phyloP scores from a whole-genome alignment of 495 filamentous ascomycete species.

The Neurospora sp. region DNA sequence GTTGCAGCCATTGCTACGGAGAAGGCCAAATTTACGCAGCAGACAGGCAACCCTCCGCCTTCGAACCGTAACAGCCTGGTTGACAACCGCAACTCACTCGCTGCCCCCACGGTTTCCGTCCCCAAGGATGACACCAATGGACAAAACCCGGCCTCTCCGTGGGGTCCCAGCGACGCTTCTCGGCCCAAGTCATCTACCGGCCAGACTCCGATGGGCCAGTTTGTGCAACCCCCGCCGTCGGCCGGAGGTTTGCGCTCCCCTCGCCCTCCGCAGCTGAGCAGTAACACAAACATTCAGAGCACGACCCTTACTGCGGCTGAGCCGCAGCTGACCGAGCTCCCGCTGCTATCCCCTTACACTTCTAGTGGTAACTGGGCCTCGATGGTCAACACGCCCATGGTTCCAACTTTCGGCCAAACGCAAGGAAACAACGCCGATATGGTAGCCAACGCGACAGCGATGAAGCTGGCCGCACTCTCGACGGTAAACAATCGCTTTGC shows the following conservation, averaged over 20 bases:
- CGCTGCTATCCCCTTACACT: slow-evolving; percentile 82
- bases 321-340: slow-evolving; percentile 54
- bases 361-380: slow-evolving; percentile 93
- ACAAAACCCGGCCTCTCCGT: slow-evolving; percentile 65
- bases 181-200: slow-evolving; percentile 86
- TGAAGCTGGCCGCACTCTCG: slow-evolving; percentile 94
- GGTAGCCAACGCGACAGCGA: slow-evolving; percentile 96
- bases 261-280: slow-evolving; percentile 51
- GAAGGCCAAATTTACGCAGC: slow-evolving; percentile 92
- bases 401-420: slow-evolving; percentile 61
- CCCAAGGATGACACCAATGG: slow-evolving; percentile 44
- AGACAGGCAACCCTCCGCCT: slow-evolving; percentile 78
- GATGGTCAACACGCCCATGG: slow-evolving; percentile 97
- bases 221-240: slow-evolving; percentile 72
- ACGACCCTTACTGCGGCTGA: slow-evolving; percentile 71
- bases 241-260: slow-evolving; percentile 78
- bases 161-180: slow-evolving; percentile 52
- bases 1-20: slow-evolving; percentile 95
- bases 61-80: slow-evolving; percentile 92
- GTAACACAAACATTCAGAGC: slow-evolving; percentile 64
- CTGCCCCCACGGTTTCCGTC: slow-evolving; percentile 64
- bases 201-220: slow-evolving; percentile 92
- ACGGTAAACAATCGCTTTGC: slow-evolving; percentile 98
- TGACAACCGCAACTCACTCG: slow-evolving; percentile 69
- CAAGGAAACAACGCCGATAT: slow-evolving; percentile 68